phyloP scores from a whole-genome alignment of 352 stramenopile genomes.

The Phytophthora palmivora region DNA sequence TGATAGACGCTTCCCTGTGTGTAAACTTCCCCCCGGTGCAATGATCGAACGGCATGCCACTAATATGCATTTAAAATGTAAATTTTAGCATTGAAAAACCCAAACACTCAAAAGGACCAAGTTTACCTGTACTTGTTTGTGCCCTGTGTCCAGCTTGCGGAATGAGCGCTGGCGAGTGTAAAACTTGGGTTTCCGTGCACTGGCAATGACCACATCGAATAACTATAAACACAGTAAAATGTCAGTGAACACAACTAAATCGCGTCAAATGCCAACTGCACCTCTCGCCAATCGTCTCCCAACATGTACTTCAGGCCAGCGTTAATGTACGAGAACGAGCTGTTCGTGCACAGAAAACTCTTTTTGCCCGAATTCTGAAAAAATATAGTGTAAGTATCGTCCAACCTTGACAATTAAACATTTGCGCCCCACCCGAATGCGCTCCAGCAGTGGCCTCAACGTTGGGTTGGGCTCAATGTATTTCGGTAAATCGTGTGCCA shows the following conservation, averaged over 20 bases:
- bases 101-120: not conserved
- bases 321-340: constrained; percentile 94
- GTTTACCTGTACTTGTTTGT: constrained; percentile 68
- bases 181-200: constrained; percentile 92
- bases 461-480: constrained; percentile 93
- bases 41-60: constrained; percentile 70
- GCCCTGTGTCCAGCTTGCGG: constrained; percentile 66
- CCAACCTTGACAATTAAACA: not conserved
- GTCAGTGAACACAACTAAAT: not conserved
- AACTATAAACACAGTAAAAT: constrained; percentile 37
- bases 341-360: constrained; percentile 94
- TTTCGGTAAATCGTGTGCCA: constrained; percentile 79
- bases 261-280: constrained; percentile 9
- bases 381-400: not conserved
- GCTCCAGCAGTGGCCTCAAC: constrained; percentile 84
- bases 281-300: constrained; percentile 89
- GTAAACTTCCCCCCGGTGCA: constrained; percentile 77
- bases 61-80: constrained; percentile 18
- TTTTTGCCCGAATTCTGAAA: constrained; percentile 85
- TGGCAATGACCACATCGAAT: constrained; percentile 92
- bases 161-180: constrained; percentile 90
- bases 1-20: constrained; percentile 80
- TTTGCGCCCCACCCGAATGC: constrained; percentile 51
- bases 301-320: constrained; percentile 93
- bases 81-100: not conserved